A percentile compares a stretch with the other conserved stretches of the same genome.
phyloP scores from a whole-genome alignment of 2,329 filamentous ascomycete genomes.

The Penicillium sp. region DNA sequence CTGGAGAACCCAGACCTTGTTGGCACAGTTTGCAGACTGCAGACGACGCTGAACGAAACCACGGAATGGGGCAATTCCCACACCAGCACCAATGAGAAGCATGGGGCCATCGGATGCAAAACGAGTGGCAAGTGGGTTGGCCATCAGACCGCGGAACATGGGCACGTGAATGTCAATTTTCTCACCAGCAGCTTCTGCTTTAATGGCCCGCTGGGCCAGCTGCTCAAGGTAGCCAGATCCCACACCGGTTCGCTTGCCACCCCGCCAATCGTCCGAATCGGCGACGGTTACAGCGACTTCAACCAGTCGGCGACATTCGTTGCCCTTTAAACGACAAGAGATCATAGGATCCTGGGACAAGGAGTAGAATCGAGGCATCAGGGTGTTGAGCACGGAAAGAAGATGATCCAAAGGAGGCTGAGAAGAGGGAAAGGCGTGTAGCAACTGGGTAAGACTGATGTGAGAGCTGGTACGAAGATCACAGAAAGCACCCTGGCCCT shows the following conservation, averaged over 20 bases:
- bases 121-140: constrained; percentile 87
- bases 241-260: constrained; percentile 73
- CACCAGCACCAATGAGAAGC: constrained; percentile 94
- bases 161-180: constrained; percentile 71
- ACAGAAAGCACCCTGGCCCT: constrained; percentile 91
- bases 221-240: constrained; percentile 93
- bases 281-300: constrained; percentile 98
- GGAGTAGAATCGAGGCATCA: constrained; percentile 99
- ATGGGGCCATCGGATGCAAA: constrained; percentile 94
- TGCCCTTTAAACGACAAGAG: constrained; percentile 66
- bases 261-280: constrained; percentile 76
- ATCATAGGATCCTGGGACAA: constrained; percentile 94
- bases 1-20: constrained; percentile 97
- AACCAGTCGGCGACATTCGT: constrained; percentile 73
- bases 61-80: constrained; percentile 95
- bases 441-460: constrained; percentile 78
- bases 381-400: constrained; percentile 74
- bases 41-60: constrained; percentile 94
- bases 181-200: constrained; percentile 55
- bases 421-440: constrained; percentile 87
- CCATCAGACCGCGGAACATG: constrained; percentile 98
- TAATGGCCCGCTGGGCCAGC: constrained; percentile 70
- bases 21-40: constrained; percentile 92
- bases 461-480: constrained; percentile 89
- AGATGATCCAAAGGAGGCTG: constrained; percentile 83